Conservation (phyloP, 495 filamentous ascomycete species). For the Penicillium maclennaniae region DNA sequence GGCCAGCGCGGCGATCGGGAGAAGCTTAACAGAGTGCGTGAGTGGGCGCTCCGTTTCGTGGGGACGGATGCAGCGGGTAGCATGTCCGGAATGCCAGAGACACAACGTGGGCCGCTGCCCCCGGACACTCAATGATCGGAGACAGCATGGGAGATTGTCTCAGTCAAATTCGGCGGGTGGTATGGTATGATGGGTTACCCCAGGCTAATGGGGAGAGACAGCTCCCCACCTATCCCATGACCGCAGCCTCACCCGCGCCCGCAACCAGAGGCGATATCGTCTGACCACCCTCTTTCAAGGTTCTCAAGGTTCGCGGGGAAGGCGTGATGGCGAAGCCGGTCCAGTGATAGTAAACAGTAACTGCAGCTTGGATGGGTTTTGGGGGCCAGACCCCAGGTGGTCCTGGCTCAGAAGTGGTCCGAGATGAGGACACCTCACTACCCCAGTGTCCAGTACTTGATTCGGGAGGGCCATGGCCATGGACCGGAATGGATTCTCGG, state of each 20-base stretch:
- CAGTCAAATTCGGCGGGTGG: slow-evolving; percentile 5
- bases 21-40: slow-evolving; percentile 63
- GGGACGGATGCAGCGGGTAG: slow-evolving; percentile 44
- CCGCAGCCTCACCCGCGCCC: background rate
- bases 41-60: slow-evolving; percentile 75
- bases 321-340: slow-evolving; percentile 14
- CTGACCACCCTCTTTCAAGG: slow-evolving; percentile 13
- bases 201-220: slow-evolving; percentile 5
- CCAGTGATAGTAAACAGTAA: slow-evolving; percentile 8
- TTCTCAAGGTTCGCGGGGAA: slow-evolving; percentile 20
- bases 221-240: slow-evolving; percentile 1
- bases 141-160: slow-evolving; percentile 6
- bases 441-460: too few species aligned
- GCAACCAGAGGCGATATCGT: slow-evolving; percentile 18
- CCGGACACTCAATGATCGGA: slow-evolving; percentile 46
- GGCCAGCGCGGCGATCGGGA: slow-evolving; percentile 42
- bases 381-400: slow-evolving; percentile 8
- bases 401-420: background rate
- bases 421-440: background rate
- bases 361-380: slow-evolving; percentile 10
- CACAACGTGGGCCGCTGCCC: slow-evolving; percentile 40
- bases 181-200: background rate
- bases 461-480: background rate
- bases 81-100: slow-evolving; percentile 20
- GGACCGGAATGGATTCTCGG: background rate